phyloP scores from a whole-genome alignment of 2,329 filamentous ascomycete species.

The Aspergillus tamarii region DNA sequence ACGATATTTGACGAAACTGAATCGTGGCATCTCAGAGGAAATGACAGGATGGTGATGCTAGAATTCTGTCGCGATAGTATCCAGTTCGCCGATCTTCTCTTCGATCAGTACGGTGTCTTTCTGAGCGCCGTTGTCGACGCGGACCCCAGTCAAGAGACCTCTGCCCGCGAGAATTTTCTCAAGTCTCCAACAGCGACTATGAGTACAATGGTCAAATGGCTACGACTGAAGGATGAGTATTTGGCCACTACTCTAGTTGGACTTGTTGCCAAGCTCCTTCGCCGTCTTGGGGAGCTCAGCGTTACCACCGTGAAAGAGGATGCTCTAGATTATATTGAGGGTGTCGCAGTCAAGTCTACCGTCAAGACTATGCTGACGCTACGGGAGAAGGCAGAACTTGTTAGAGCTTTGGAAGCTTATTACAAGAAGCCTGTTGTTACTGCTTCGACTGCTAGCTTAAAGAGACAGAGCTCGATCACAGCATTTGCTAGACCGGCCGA shows the following conservation, averaged over 20 bases:
- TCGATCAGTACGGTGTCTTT: conserved; percentile 83
- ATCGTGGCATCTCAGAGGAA: conserved; percentile 70
- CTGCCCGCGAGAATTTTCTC: conserved; percentile 59
- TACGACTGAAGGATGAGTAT: conserved; percentile 85
- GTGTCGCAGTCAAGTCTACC: conserved; percentile 56
- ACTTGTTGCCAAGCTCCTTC: conserved; percentile 81
- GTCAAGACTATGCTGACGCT: conserved; percentile 78
- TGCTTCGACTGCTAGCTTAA: conserved; percentile 43
- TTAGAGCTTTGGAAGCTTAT: conserved; percentile 61
- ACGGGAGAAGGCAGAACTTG: conserved; percentile 82
- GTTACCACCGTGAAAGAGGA: conserved; percentile 69
- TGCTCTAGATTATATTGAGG: conserved; percentile 64
- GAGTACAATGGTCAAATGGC: conserved; percentile 78
- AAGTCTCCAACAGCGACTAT: conserved; percentile 67
- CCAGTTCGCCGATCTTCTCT: conserved; percentile 84
- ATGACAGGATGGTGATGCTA: conserved; percentile 79
- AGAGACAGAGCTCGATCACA: conserved; percentile 49
- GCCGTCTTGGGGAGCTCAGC: conserved; percentile 74
- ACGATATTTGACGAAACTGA: conserved; percentile 84
- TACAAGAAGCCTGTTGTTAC: conserved; percentile 49
- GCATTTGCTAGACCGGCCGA: conserved; percentile 43
- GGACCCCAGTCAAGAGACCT: conserved; percentile 41
- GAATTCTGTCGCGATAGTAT: conserved; percentile 94
- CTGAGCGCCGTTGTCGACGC: conserved; percentile 66
- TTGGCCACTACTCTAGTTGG: conserved; percentile 80